Conservation (phyloP, 768 basidiomycete genomes). For the Auricularia heimuer region DNA sequence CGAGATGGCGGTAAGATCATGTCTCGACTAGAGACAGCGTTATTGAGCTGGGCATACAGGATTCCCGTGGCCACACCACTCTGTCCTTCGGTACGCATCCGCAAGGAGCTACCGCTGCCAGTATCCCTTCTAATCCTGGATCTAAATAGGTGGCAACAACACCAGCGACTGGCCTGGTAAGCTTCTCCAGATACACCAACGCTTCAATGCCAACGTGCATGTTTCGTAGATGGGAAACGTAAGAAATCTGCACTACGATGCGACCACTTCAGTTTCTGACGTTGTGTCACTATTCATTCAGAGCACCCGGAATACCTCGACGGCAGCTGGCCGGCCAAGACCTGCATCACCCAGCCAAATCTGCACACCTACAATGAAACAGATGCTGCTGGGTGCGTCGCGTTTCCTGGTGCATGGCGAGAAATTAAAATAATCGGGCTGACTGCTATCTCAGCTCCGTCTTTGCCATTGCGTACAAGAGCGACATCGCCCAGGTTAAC, state of each 20-base stretch:
- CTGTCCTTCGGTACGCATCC: not conserved
- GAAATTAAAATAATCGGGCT: too few species aligned
- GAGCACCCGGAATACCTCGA: not conserved
- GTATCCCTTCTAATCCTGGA: not conserved
- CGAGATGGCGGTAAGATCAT: not conserved
- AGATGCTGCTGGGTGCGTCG: not conserved
- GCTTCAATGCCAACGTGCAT: too few species aligned
- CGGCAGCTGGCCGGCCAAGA: not conserved
- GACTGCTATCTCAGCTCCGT: not conserved
- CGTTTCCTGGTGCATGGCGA: too few species aligned
- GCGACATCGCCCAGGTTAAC: not conserved
- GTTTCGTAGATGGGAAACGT: too few species aligned
- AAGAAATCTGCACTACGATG: too few species aligned
- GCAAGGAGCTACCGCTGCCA: not conserved
- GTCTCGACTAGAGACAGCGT: too few species aligned
- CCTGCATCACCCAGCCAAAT: not conserved
- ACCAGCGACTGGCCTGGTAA: not conserved
- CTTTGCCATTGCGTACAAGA: not conserved
- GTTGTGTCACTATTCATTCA: not conserved
- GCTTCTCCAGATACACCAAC: not conserved
- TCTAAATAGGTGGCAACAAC: not conserved
- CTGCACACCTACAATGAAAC: not conserved
- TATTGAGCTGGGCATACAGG: too few species aligned
- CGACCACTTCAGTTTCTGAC: too few species aligned
- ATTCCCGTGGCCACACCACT: not conserved